phyloP scores from a whole-genome alignment of 495 filamentous ascomycete species.

The Bombardia bombarda region DNA sequence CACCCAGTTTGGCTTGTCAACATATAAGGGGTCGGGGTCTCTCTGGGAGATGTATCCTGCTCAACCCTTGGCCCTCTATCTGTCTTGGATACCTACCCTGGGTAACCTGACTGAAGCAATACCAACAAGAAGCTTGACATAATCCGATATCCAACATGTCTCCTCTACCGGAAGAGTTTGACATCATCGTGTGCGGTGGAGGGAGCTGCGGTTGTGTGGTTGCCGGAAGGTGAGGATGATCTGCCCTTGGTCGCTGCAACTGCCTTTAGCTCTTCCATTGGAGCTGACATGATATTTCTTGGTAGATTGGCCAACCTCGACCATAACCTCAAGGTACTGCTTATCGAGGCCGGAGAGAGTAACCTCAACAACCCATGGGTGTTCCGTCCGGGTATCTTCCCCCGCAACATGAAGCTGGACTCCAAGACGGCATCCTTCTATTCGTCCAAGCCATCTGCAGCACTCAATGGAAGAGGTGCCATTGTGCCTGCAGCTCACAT shows the following conservation, averaged over 20 bases:
- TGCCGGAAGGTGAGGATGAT: constrained; percentile 51
- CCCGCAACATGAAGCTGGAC: constrained; percentile 49
- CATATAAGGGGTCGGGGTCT: not conserved
- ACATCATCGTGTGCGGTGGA: constrained; percentile 78
- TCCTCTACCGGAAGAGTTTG: constrained; percentile 60
- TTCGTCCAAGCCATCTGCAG: constrained; percentile 65
- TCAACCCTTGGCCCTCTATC: not conserved
- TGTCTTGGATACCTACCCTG: not conserved
- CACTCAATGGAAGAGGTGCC: constrained; percentile 60
- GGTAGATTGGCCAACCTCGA: constrained; percentile 68
- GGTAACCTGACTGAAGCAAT: not conserved
- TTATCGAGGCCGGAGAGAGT: constrained; percentile 72
- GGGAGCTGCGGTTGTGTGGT: constrained; percentile 66
- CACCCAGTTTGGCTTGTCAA: not conserved
- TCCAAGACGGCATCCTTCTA: constrained; percentile 85
- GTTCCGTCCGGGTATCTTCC: constrained; percentile 70
- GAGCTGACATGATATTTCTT: too few relatives aligned
- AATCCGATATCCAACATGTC: constrained; percentile 20
- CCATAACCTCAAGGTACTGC: constrained; percentile 68
- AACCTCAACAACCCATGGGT: constrained; percentile 84
- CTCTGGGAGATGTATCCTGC: not conserved
- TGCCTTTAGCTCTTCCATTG: too few relatives aligned
- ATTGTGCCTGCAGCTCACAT: constrained; percentile 76
- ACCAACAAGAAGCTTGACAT: not conserved
- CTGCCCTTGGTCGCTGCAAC: too few relatives aligned